Conservation (phyloP, 306 rosid genomes). For the Gynostemma pentaphyllum region DNA sequence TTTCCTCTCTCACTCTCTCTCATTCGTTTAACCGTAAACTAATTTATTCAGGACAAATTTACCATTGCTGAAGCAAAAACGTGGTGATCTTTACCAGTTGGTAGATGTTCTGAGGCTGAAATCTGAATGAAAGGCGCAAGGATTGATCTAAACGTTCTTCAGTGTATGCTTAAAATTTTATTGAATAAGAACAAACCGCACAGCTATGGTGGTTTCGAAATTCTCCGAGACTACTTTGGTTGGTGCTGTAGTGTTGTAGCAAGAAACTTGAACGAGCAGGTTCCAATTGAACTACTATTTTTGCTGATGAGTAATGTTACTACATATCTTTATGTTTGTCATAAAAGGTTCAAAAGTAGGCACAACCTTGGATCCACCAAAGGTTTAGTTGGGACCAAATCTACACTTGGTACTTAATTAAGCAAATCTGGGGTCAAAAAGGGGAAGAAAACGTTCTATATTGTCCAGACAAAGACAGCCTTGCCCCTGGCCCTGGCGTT, state of each 20-base stretch:
- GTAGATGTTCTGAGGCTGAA: slow-evolving; percentile 72
- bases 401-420: neutral
- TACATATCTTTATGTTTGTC: slow-evolving; percentile 1
- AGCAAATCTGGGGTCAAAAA: neutral
- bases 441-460: neutral
- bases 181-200: neutral
- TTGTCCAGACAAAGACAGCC: neutral
- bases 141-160: neutral
- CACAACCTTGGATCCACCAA: neutral
- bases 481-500: slow-evolving; percentile 1
- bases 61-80: slow-evolving; percentile 69
- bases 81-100: slow-evolving; percentile 96
- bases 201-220: neutral
- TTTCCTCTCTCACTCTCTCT: slow-evolving; percentile 4
- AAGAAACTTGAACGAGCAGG: neutral
- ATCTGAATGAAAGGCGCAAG: slow-evolving; percentile 30
- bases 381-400: neutral
- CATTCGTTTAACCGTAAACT: neutral
- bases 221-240: neutral
- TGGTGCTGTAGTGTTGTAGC: neutral
- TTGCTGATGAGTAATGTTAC: neutral
- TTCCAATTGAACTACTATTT: neutral
- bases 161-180: neutral
- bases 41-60: slow-evolving; percentile 55
- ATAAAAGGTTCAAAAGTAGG: neutral